Evolutionary conservation across 805 yeast genomes (phyloP), one percentile per base, ranked within the genome.

Genomic region (Torulaspora microellipsoides): DNA sequence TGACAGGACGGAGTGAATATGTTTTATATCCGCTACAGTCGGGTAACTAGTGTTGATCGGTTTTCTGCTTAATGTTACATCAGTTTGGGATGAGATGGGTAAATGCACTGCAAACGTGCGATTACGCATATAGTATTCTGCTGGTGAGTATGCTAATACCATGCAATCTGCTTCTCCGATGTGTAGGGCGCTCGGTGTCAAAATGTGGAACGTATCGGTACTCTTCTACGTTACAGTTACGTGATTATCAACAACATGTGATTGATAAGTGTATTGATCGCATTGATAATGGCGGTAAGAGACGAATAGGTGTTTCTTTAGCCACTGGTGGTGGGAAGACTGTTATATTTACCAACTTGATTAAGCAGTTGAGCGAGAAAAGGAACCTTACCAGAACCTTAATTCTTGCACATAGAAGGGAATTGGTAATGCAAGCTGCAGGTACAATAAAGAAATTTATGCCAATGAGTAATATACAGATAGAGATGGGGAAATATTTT

Each of bases 241-340:
- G 80, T 15, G 69, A 66, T 8, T 90, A 90, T 59, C 97, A 90
- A 58, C 64, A 72, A 23, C 81, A 83, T 34, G 90, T 95, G 40
- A 75, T 89, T 2, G 58, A 73, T 1, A 60, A 71, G 0, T 79
- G 90, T 28, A 52, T 79, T 1, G 52, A 62, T 0, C 73, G 86
- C 0, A 58, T 83, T 1, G 54, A 64, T 0, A 45, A 54, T 0
- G 81, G 82, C 1, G 53, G 63, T 2, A 63, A 71, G 14, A 38
- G 31, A 20, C 69, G 93, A 37, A 76, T 88, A 0, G 96, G 91
- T 0, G 89, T 88, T 1, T 83, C 88, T 25, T 62, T 90, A 31
- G 95, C 96, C 11, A 91, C 98, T 0, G 98, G 98, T 0, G 93
- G 95, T 10, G 98, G 98, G 4, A 90, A 90, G 55, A 90, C 97